Evolutionary conservation across 2,329 filamentous ascomycete genomes (phyloP).

Genomic region (Mariannaea sp.): DNA sequence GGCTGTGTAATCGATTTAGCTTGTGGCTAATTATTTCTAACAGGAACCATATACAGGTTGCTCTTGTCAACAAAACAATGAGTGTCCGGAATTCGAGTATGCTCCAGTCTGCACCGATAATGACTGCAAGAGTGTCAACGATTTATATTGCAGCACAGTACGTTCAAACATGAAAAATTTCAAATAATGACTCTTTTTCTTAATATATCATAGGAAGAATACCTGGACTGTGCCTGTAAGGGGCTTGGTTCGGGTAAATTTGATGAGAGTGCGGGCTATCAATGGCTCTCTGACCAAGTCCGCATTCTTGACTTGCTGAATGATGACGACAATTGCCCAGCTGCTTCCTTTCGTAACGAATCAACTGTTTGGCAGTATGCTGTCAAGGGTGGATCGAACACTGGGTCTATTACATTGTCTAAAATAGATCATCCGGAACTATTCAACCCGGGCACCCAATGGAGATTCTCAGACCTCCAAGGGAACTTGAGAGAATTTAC

Average conservation of each 20-base stretch:
- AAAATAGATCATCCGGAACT: not conserved
- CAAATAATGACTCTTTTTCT: not conserved
- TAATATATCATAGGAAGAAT: not conserved
- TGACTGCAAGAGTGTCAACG: not conserved
- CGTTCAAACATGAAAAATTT: not conserved
- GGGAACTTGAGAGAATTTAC: not conserved
- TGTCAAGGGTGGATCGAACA: not conserved
- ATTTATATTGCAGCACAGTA: not conserved
- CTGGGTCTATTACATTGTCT: not conserved
- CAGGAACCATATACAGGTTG: not conserved
- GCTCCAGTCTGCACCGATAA: not conserved
- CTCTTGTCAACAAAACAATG: conserved; percentile 1
- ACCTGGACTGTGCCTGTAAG: not conserved
- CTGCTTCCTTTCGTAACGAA: not conserved
- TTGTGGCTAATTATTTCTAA: not conserved
- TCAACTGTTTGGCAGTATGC: conserved; percentile 2
- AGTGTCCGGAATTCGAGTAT: not conserved
- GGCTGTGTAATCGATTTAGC: not conserved
- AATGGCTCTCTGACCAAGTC: not conserved
- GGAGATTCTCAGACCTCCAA: conserved; percentile 4
- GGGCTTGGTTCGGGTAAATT: not conserved
- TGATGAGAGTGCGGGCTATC: not conserved
- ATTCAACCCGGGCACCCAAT: not conserved
- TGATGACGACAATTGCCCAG: not conserved
- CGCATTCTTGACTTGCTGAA: not conserved